phyloP scores from a whole-genome alignment of 352 stramenopile species.

The Aphanomyces cochlioides region DNA sequence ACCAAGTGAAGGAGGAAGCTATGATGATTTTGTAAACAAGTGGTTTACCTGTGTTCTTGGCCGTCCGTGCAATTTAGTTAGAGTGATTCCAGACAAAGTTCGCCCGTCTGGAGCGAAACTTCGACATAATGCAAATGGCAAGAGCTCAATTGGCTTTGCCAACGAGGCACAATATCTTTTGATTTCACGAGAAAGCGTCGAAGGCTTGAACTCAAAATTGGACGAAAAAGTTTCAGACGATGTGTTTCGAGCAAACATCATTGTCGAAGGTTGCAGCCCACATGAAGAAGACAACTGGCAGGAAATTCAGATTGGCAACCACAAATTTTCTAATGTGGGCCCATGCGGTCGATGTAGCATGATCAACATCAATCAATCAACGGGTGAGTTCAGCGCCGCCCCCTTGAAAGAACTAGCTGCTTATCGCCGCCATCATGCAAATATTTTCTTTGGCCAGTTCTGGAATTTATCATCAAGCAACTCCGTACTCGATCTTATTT shows the following conservation, averaged over 20 bases:
- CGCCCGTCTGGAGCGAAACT: background rate
- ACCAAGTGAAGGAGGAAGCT: slow-evolving; percentile 49
- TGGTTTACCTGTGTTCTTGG: slow-evolving; percentile 67
- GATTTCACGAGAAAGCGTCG: slow-evolving; percentile 56
- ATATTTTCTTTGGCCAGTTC: slow-evolving; percentile 84
- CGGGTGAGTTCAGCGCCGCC: slow-evolving; percentile 47
- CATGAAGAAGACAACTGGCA: slow-evolving; percentile 79
- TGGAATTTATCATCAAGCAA: background rate
- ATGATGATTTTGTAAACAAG: slow-evolving; percentile 45
- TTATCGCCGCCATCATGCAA: slow-evolving; percentile 65
- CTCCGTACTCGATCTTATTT: background rate
- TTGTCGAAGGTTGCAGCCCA: slow-evolving; percentile 54
- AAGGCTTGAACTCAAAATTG: slow-evolving; percentile 47
- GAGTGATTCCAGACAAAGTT: slow-evolving; percentile 40
- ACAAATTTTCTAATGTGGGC: slow-evolving; percentile 53
- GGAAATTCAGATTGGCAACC: slow-evolving; percentile 42
- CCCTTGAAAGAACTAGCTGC: slow-evolving; percentile 68
- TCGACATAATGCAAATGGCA: background rate
- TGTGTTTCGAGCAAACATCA: slow-evolving; percentile 69
- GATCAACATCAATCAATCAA: slow-evolving; percentile 79
- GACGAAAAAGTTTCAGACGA: slow-evolving; percentile 50
- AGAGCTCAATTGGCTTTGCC: slow-evolving; percentile 54
- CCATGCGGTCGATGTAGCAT: slow-evolving; percentile 75
- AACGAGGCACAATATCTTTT: slow-evolving; percentile 71
- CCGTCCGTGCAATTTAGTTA: slow-evolving; percentile 63